Conservation (phyloP, 1,139 yeast genomes). For the Zygosaccharomyces sapae region DNA sequence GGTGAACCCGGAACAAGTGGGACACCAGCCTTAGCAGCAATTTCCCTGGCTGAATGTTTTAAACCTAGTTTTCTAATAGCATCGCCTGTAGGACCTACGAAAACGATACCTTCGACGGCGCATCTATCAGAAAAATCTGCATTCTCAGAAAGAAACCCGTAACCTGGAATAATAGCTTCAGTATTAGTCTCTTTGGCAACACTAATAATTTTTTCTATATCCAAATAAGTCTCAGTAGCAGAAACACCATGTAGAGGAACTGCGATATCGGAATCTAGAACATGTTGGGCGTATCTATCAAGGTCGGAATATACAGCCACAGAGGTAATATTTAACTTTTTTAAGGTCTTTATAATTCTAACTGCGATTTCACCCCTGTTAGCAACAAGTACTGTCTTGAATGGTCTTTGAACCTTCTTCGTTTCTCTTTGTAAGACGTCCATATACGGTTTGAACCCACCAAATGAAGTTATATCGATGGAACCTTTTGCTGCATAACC, state of each 20-base stretch:
- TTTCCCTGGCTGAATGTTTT: slow-evolving; percentile 93
- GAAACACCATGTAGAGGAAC: slow-evolving; percentile 74
- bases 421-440: slow-evolving; percentile 33
- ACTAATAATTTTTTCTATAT: slow-evolving; percentile 72
- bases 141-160: slow-evolving; percentile 93
- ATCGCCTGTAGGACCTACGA: slow-evolving; percentile 93
- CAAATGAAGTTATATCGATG: slow-evolving; percentile 71
- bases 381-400: slow-evolving; percentile 82
- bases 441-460: slow-evolving; percentile 82
- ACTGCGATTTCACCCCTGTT: slow-evolving; percentile 98
- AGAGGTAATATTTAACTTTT: slow-evolving; percentile 68
- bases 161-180: slow-evolving; percentile 94
- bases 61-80: slow-evolving; percentile 87
- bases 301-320: slow-evolving; percentile 90
- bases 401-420: slow-evolving; percentile 47
- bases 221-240: slow-evolving; percentile 86
- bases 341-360: slow-evolving; percentile 81
- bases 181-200: slow-evolving; percentile 84
- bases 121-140: slow-evolving; percentile 93
- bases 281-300: slow-evolving; percentile 86
- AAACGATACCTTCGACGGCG: slow-evolving; percentile 73
- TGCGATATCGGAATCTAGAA: slow-evolving; percentile 72
- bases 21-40: slow-evolving; percentile 82
- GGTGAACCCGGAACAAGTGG: slow-evolving; percentile 96
- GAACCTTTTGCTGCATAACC: slow-evolving; percentile 74